A percentile compares a stretch with the other conserved stretches of the same genome.
phyloP scores from a whole-genome alignment of 441 rosid species.

The Erodium trifolium region DNA sequence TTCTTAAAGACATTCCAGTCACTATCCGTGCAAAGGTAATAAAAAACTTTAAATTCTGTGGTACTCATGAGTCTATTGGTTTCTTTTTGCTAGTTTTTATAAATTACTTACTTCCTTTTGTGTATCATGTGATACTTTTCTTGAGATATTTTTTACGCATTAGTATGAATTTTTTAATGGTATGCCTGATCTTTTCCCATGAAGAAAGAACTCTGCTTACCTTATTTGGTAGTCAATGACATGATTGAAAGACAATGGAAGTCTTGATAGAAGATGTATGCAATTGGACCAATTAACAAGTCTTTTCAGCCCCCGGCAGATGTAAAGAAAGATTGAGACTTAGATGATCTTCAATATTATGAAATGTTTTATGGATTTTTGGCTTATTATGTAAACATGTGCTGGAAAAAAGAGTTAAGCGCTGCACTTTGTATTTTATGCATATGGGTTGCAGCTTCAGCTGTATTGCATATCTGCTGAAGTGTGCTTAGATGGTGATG shows the following conservation, averaged over 20 bases:
- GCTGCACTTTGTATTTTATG: not conserved
- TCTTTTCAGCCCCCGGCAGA: not conserved
- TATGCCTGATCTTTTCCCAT: not conserved
- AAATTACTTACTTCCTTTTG: not conserved
- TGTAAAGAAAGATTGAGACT: not conserved
- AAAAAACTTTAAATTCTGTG: not conserved
- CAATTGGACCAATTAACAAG: not conserved
- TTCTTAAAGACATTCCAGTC: constrained; percentile 76
- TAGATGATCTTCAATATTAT: not conserved
- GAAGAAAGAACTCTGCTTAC: not conserved
- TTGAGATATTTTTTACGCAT: not conserved
- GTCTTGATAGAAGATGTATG: not conserved
- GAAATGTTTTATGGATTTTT: not conserved
- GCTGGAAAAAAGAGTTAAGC: not conserved
- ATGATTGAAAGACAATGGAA: not conserved
- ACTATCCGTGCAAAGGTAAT: constrained; percentile 89
- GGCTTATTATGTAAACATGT: not conserved
- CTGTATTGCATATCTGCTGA: not conserved
- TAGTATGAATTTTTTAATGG: not conserved
- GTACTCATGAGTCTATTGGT: not conserved
- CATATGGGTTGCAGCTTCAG: not conserved
- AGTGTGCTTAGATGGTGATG: not conserved
- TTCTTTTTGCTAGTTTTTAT: not conserved
- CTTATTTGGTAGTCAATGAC: not conserved
- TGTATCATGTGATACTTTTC: not conserved